Conservation (phyloP, 75 land plant genomes). For the Larix kaempferi region DNA sequence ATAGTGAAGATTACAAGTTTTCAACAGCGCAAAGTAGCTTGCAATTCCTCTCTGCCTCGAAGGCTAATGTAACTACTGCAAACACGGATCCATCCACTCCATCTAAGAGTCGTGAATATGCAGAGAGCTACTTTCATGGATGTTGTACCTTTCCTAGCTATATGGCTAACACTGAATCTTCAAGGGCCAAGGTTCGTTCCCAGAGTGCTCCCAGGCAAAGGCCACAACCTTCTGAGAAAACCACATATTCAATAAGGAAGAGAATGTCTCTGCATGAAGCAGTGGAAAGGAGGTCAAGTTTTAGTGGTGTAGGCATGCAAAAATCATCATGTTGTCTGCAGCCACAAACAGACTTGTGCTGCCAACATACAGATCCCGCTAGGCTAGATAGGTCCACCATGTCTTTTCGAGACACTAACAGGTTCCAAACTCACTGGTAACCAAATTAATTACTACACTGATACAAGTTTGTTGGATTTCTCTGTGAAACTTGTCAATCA, state of each 20-base stretch:
- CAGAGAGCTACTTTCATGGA: constrained; percentile 39
- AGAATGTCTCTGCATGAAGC: constrained; percentile 29
- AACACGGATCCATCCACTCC: constrained; percentile 51
- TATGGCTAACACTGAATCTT: constrained; percentile 81
- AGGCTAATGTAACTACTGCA: constrained; percentile 28
- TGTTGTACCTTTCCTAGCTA: constrained; percentile 62
- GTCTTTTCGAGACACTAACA: too few relatives aligned
- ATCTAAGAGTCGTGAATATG: constrained; percentile 43
- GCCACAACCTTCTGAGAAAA: constrained; percentile 39
- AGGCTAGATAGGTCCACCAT: too few relatives aligned
- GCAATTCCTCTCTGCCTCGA: constrained; percentile 42
- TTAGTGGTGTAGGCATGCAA: neutral
- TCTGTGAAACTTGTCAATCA: too few relatives aligned
- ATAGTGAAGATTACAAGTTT: constrained; percentile 17
- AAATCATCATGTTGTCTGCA: too few relatives aligned
- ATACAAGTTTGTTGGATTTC: too few relatives aligned
- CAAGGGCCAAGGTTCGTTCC: constrained; percentile 70
- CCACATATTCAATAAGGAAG: constrained; percentile 45
- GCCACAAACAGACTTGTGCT: too few relatives aligned
- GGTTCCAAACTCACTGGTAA: too few relatives aligned
- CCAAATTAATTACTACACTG: too few relatives aligned
- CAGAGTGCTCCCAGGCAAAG: constrained; percentile 82
- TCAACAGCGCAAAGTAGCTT: constrained; percentile 54
- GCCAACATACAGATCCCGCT: too few relatives aligned
- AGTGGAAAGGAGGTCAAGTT: constrained; percentile 12